A percentile compares a stretch with the other conserved stretches of the same genome.
phyloP scores from a whole-genome alignment of 768 basidiomycete species.

The Floccularia luteovirens region DNA sequence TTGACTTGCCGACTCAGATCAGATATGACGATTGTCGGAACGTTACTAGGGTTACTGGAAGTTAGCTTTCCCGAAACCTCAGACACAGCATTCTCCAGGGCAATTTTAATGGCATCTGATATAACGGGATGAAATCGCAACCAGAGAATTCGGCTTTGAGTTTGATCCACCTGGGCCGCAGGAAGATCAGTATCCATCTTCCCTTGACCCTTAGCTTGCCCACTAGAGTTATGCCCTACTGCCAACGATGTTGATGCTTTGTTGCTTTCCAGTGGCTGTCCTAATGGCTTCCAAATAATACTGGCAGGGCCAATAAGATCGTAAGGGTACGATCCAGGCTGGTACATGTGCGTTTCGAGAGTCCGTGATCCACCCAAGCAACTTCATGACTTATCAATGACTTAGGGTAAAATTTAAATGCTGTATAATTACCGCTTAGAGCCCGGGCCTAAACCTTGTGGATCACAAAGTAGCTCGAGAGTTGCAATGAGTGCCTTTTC shows the following conservation, averaged over 20 bases:
- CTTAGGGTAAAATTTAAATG: not conserved
- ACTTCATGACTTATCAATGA: conserved; percentile 25
- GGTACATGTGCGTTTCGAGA: conserved; percentile 63
- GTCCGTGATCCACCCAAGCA: conserved; percentile 59
- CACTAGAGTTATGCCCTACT: not conserved
- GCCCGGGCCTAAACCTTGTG: conserved; percentile 51
- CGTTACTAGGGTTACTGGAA: conserved; percentile 21
- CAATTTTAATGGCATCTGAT: conserved; percentile 45
- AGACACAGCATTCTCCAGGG: conserved; percentile 46
- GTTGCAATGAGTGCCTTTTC: conserved; percentile 43
- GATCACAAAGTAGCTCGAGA: conserved; percentile 55
- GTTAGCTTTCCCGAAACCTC: conserved; percentile 13
- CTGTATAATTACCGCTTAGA: conserved; percentile 44
- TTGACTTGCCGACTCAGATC: conserved; percentile 70
- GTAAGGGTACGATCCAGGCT: conserved; percentile 54
- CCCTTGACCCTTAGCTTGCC: conserved; percentile 6
- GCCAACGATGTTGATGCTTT: not conserved
- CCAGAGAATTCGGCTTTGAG: conserved; percentile 50
- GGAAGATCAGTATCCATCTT: conserved; percentile 7
- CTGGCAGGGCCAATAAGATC: conserved; percentile 63
- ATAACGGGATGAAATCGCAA: conserved; percentile 73
- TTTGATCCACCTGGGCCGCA: conserved; percentile 4
- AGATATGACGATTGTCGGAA: conserved; percentile 66
- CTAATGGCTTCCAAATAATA: conserved; percentile 62
- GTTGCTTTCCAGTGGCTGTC: not conserved